Percentiles rank a stretch among this genome's conserved stretches.
Conservation (phyloP, 148 eudicot species). For the Mesembryanthemum crystallinum region DNA sequence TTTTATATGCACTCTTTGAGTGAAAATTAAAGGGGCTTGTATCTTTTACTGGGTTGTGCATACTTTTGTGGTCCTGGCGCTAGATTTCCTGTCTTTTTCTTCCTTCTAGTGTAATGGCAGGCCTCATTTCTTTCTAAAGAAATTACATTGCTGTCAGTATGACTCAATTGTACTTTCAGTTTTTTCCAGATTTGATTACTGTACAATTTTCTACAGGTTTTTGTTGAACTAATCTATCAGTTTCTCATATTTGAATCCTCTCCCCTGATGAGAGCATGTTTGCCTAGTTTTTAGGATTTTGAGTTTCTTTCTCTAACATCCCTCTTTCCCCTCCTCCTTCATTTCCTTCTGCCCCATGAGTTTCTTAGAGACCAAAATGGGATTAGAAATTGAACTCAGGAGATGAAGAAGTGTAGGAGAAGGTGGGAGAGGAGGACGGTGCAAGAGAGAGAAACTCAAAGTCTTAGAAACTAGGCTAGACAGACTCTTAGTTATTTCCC, state of each 20-base stretch:
- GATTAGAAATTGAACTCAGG: too few species aligned
- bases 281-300: too few species aligned
- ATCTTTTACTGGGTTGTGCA: background rate
- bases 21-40: background rate
- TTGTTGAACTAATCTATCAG: background rate
- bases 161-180: background rate
- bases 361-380: too few species aligned
- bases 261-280: background rate
- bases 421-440: too few species aligned
- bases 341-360: too few species aligned
- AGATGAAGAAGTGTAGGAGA: too few species aligned
- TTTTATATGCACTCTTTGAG: background rate
- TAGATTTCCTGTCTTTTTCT: slow-evolving; percentile 2
- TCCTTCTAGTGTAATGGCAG: background rate
- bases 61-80: background rate
- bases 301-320: too few species aligned
- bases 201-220: background rate
- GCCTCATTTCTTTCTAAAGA: background rate
- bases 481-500: background rate
- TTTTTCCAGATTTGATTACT: background rate
- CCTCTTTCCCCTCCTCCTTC: too few species aligned
- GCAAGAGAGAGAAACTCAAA: too few species aligned
- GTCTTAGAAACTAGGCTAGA: too few species aligned
- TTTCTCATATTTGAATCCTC: background rate
- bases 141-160: background rate